These are phyloP conservation scores for Fusarium piperis DNA, from an alignment of 2,329 filamentous ascomycete species.

Conservation along the genomic window DNA sequence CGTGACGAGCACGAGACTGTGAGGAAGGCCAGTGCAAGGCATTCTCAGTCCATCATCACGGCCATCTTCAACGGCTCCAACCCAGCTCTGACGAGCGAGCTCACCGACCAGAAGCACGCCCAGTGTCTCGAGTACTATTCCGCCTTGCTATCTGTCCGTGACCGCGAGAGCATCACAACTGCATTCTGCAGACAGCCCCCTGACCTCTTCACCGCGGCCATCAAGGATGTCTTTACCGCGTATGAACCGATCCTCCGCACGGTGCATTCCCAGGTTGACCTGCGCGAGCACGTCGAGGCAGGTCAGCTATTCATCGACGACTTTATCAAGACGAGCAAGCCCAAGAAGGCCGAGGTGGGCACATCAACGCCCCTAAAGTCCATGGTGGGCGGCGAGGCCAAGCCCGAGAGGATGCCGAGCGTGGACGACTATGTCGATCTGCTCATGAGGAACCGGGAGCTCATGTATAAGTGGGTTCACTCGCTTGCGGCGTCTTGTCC, in stretches of 20 bases:
- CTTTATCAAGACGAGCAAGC: conserved; percentile 69
- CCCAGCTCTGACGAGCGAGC: conserved; percentile 53
- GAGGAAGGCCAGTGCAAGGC: conserved; percentile 63
- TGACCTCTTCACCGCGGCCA: conserved; percentile 75
- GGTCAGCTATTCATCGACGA: conserved; percentile 76
- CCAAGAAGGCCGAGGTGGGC: conserved; percentile 47
- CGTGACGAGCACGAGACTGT: conserved; percentile 67
- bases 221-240: conserved; percentile 71
- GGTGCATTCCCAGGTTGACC: conserved; percentile 76
- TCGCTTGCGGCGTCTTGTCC: conserved; percentile 74
- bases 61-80: conserved; percentile 69
- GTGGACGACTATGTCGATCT: conserved; percentile 79
- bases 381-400: conserved; percentile 35
- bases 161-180: conserved; percentile 75
- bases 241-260: conserved; percentile 80
- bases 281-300: conserved; percentile 74
- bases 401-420: conserved; percentile 55
- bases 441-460: conserved; percentile 69
- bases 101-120: conserved; percentile 69
- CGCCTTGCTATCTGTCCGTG: conserved; percentile 74
- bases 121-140: conserved; percentile 76
- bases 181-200: conserved; percentile 75
- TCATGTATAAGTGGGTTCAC: conserved; percentile 76
- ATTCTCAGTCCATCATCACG: conserved; percentile 69
- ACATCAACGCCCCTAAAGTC: background rate